These are phyloP conservation scores for Camellia japonica DNA, from an alignment of 148 eudicot species.

Conservation along the genomic window DNA sequence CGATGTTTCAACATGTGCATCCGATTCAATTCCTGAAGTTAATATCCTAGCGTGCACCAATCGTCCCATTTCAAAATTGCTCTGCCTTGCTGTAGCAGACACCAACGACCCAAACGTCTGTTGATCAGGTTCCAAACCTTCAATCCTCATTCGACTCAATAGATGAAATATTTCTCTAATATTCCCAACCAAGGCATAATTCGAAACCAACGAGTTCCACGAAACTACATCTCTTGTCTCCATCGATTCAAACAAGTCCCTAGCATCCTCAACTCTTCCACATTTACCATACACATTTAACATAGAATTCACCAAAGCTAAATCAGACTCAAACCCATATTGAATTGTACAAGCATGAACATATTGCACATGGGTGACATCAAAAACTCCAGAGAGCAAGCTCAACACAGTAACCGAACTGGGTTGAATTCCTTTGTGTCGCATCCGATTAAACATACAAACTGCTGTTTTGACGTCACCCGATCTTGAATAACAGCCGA, in stretches of 20 bases:
- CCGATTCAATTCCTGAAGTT: conserved; percentile 44
- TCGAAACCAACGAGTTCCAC: conserved; percentile 82
- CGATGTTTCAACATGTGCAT: conserved; percentile 58
- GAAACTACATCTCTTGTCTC: conserved; percentile 63
- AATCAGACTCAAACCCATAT: conserved; percentile 44
- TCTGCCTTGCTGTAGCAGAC: conserved; percentile 36
- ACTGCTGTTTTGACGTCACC: conserved; percentile 43
- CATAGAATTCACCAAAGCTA: conserved; percentile 58
- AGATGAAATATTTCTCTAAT: conserved; percentile 34
- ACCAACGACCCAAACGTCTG: conserved; percentile 58
- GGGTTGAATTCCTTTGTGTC: conserved; percentile 47
- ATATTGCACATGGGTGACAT: conserved; percentile 39
- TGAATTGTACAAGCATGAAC: conserved; percentile 49
- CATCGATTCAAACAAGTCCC: conserved; percentile 60
- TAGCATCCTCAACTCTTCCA: conserved; percentile 53
- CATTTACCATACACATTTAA: conserved; percentile 63
- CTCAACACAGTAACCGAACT: conserved; percentile 58
- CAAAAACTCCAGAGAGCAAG: conserved; percentile 52
- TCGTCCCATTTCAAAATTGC: conserved; percentile 43
- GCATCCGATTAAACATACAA: conserved; percentile 55
- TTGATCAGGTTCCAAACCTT: conserved; percentile 59
- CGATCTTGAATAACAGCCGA: conserved; percentile 58
- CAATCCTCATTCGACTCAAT: conserved; percentile 52
- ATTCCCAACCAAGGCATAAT: conserved; percentile 48
- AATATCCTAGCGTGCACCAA: conserved; percentile 63